These are phyloP conservation scores for Mycena filopes DNA, from an alignment of 768 basidiomycete genomes.

Conservation along the genomic window DNA sequence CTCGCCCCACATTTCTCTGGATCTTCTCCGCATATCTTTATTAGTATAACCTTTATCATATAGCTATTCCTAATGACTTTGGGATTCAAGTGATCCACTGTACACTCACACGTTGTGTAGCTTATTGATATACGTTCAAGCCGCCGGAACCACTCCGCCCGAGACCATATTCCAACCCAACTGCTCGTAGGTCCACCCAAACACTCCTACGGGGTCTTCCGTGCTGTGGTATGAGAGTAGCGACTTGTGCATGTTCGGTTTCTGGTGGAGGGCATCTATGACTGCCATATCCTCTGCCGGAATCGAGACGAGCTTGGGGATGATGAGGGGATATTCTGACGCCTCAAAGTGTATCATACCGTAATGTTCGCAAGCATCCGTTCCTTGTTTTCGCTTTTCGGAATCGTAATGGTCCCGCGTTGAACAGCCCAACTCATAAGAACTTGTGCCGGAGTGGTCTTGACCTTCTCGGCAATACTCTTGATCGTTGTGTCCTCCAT, in stretches of 20 bases:
- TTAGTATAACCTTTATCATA: constrained; percentile 15
- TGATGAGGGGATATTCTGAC: constrained; percentile 30
- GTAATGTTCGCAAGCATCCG: constrained; percentile 61
- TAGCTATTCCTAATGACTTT: constrained; percentile 21
- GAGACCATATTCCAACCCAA: constrained; percentile 53
- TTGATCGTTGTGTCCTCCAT: constrained; percentile 47
- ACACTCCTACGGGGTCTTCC: constrained; percentile 36
- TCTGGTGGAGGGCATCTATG: constrained; percentile 53
- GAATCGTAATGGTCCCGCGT: constrained; percentile 68
- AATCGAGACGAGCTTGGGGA: constrained; percentile 47
- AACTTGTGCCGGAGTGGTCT: constrained; percentile 59
- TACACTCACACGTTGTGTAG: constrained; percentile 21
- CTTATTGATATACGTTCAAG: constrained; percentile 15
- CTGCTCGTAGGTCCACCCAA: constrained; percentile 58
- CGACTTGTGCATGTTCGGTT: constrained; percentile 54
- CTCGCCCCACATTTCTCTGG: not conserved
- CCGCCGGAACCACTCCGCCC: constrained; percentile 41
- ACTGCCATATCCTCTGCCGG: constrained; percentile 50
- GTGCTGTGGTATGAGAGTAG: constrained; percentile 11
- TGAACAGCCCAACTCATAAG: constrained; percentile 74
- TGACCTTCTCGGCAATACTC: constrained; percentile 46
- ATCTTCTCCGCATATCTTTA: constrained; percentile 23
- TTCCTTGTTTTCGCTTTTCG: constrained; percentile 63
- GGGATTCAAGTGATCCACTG: constrained; percentile 19
- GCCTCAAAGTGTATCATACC: constrained; percentile 45